Conservation (phyloP, 371 early-diverging fungal genomes). For the Entomophthora muscae region DNA sequence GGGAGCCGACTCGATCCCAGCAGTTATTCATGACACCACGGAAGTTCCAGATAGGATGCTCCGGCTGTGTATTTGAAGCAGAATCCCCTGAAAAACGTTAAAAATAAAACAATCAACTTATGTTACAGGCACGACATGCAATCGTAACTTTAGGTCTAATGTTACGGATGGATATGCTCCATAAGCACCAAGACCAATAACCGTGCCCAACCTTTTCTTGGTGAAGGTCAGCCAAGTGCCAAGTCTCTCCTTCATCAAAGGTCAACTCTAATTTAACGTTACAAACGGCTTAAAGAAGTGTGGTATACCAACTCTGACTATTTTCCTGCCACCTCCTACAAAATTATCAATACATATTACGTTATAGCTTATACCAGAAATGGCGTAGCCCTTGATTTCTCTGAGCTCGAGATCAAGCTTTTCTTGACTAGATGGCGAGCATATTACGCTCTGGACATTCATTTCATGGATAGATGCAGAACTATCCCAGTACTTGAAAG, state of each 20-base stretch:
- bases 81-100: conserved; percentile 35
- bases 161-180: background rate
- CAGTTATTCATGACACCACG: conserved; percentile 73
- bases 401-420: background rate
- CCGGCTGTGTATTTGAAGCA: conserved; percentile 53
- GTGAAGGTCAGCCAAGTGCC: conserved; percentile 36
- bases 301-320: conserved; percentile 4
- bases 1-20: conserved; percentile 50
- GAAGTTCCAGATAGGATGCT: conserved; percentile 53
- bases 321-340: conserved; percentile 6
- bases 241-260: conserved; percentile 56
- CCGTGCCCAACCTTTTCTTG: conserved; percentile 4
- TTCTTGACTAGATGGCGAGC: conserved; percentile 6
- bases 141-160: conserved; percentile 3
- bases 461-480: conserved; percentile 10
- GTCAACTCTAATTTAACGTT: conserved; percentile 60
- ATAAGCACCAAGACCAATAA: conserved; percentile 47
- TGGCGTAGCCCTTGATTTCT: conserved; percentile 9
- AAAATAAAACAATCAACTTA: background rate
- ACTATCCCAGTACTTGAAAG: conserved; percentile 8
- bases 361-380: conserved; percentile 8
- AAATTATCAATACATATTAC: too few species aligned
- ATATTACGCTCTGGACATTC: conserved; percentile 11
- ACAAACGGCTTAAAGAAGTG: conserved; percentile 10
- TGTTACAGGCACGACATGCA: conserved; percentile 10